Percentiles rank a stretch among this genome's conserved stretches.
Conservation (phyloP, 2,329 filamentous ascomycete species). For the Scortechinia acanthostroma region DNA sequence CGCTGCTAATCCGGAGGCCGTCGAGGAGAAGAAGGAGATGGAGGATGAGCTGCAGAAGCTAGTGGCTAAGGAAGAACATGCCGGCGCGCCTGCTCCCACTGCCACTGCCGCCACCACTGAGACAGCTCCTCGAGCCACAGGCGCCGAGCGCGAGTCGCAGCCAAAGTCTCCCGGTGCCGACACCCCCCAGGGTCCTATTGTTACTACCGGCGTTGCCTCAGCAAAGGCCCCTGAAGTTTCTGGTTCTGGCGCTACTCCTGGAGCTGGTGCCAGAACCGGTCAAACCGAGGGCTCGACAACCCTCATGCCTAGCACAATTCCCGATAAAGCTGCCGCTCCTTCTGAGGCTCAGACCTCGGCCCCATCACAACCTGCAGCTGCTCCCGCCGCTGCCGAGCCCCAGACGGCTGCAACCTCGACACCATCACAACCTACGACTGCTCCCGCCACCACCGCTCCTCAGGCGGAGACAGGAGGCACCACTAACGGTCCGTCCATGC, state of each 20-base stretch:
- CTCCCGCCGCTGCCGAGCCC: not conserved
- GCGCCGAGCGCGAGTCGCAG: not conserved
- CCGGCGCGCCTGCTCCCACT: not conserved
- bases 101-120: not conserved
- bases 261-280: too few relatives aligned
- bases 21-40: conserved; percentile 1
- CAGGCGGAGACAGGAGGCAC: not conserved
- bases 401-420: not conserved
- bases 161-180: not conserved
- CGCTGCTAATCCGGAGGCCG: not conserved
- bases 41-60: not conserved
- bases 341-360: too few relatives aligned
- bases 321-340: too few relatives aligned
- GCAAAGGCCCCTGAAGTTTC: not conserved
- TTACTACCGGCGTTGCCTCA: not conserved
- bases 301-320: too few relatives aligned
- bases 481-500: not conserved
- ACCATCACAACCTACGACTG: not conserved
- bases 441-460: not conserved
- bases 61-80: not conserved
- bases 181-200: not conserved
- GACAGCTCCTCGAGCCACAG: not conserved
- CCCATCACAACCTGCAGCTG: too few relatives aligned
- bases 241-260: too few relatives aligned
- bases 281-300: too few relatives aligned